Evolutionary conservation across 257 asterid genomes (phyloP), one percentile per base, ranked within the genome.

Genomic region (Gentiana macrophylla): DNA sequence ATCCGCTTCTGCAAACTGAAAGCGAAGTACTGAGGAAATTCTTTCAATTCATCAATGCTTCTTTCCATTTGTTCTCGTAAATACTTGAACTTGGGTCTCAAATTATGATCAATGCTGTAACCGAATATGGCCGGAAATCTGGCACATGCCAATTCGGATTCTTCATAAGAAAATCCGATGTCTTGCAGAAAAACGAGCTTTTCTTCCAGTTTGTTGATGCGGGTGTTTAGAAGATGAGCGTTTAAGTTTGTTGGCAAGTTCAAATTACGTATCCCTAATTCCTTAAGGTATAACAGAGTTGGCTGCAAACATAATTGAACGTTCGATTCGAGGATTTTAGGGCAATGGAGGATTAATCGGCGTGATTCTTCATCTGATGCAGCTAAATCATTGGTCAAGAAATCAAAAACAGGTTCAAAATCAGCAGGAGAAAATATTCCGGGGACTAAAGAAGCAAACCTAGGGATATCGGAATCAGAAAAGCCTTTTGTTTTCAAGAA

Each of bases 111-210:
- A 34, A 60, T 64, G 43, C 74, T 64, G 35, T 68, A 68, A 24
- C 78, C 78, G 43, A 72, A 72, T 52, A 67, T 56, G 9, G 78
- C 78, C 32, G 78, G 78, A 36, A 67, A 56, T 52, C 78, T 68
- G 6, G 59, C 66, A 55, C 79, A 73, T 36, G 58, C 8, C 11
- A 37, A 41, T 3, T 35, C 58, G 12, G 79, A 47, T 53, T 73
- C 79, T 24, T 57, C 72, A 37, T 51, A 45, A 6, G 79, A 73
- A 9, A 58, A 58, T 50, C 79, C 75, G 2, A 54, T 44, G 1
- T 51, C 52, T 3, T 35, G 56, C 66, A 73, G 54, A 38, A 73
- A 73, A 33, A 13, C 1, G 7, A 61, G 63, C 49, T 49, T 73
- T 41, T 73, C 72, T 47, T 57, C 64, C 59, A 73, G 45, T 56